Evolutionary conservation across 768 basidiomycete genomes (phyloP), one percentile per base, ranked within the genome.

Genomic region (Kwoniella mangroviensis): DNA sequence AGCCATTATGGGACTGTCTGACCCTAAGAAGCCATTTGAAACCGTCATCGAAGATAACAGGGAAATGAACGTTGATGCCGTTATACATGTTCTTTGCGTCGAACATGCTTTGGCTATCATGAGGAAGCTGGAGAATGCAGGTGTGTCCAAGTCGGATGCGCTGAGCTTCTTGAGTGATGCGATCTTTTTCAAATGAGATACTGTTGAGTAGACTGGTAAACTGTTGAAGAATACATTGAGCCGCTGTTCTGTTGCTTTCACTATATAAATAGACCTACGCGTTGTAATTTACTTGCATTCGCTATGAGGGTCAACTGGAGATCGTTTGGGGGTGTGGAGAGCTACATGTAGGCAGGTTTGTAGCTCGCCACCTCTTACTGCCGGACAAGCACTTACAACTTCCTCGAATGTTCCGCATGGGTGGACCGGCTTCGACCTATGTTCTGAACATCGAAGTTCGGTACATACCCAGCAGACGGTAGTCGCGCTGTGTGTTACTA

Each of bases 11-110:
- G 34, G 42, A 22, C 45, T 57, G 63, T 22, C 60, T 10, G 54
- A 65, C 58, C n/a, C 71, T 41, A 4, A 73, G 13, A 10, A 73
- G 13, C 71, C 71, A 73, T 22, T 62, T 49, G 60, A 69, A 53
- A 19, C 64, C 64, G 43, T 73, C 71, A 22, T 69, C 71, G 45
- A 69, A 73, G 15, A 21, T 56, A 6, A 73, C 1, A 19, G 49
- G 65, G 34, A 69, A 59, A 63, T 73, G 68, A n/a, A 65, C n/a
- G 51, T 72, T 72, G 12, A 68, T 41, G 7, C 40, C 58, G 21
- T 42, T 42, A 26, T 42, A 60, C 34, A 60, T 42, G 19, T 42
- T 60, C 21, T 60, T 42, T 6, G 41, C 40, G 19, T 60, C 41
- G 2, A 45, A 10, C 34, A 60, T 60, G 41, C 6, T 60, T 40